A percentile compares a stretch with the other conserved stretches of the same genome.
Evolutionary conservation across 108 stramenopile species (phyloP).

Genomic region (Cyclotella sp.): DNA sequence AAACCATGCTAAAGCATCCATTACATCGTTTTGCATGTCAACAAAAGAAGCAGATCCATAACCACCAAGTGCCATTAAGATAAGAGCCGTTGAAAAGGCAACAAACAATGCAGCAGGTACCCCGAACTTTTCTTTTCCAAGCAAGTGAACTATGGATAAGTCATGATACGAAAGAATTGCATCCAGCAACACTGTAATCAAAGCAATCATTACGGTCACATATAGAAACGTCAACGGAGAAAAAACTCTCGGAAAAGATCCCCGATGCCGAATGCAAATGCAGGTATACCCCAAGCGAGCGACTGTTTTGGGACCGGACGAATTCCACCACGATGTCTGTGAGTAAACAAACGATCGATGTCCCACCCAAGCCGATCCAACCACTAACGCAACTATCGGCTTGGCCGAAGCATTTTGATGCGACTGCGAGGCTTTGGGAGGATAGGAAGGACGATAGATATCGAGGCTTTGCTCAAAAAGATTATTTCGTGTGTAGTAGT

Average conservation of each 20-base stretch:
- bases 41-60: conserved; percentile 52
- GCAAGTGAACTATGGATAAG: neutral
- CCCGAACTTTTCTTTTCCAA: conserved; percentile 2
- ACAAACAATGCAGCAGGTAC: conserved; percentile 12
- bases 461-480: conserved; percentile 70
- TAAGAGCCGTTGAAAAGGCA: conserved; percentile 10
- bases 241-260: conserved; percentile 51
- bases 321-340: conserved; percentile 75
- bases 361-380: conserved; percentile 77
- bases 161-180: conserved; percentile 9
- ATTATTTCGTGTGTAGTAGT: conserved; percentile 37
- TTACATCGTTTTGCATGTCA: conserved; percentile 70
- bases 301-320: conserved; percentile 54
- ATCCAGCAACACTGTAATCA: conserved; percentile 1
- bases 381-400: conserved; percentile 63
- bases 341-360: conserved; percentile 55
- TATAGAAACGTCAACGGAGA: conserved; percentile 25
- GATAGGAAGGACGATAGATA: conserved; percentile 54
- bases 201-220: conserved; percentile 11
- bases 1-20: conserved; percentile 60
- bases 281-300: conserved; percentile 55
- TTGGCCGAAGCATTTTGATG: neutral
- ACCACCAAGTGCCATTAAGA: conserved; percentile 37
- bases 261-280: conserved; percentile 74
- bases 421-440: neutral